These are phyloP conservation scores for Vitis riparia DNA, from an alignment of 164 flowering plant species.

Conservation along the genomic window DNA sequence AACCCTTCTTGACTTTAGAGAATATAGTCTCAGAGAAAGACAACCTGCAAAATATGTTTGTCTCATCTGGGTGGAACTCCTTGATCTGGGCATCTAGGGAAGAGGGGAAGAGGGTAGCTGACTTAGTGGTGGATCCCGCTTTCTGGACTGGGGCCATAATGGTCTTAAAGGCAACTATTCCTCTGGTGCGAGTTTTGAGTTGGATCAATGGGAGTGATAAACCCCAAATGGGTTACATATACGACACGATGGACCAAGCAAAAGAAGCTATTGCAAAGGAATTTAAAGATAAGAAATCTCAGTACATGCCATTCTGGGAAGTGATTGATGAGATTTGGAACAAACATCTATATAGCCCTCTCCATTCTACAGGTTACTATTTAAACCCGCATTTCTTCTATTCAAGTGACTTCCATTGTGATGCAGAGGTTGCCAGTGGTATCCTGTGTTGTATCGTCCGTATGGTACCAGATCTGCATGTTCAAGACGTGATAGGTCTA, in stretches of 20 bases:
- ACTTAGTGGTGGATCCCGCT: constrained; percentile 31
- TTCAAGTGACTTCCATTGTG: constrained; percentile 41
- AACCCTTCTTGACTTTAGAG: constrained; percentile 40
- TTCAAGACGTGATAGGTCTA: constrained; percentile 29
- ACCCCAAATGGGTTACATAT: constrained; percentile 52
- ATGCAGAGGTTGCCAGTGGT: constrained; percentile 59
- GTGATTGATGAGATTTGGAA: constrained; percentile 69
- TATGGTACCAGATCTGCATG: constrained; percentile 28
- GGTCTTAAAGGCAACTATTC: constrained; percentile 46
- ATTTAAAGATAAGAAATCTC: constrained; percentile 26
- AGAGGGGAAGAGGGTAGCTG: constrained; percentile 36
- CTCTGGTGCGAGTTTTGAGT: constrained; percentile 44
- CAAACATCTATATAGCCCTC: constrained; percentile 54
- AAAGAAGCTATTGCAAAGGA: constrained; percentile 55
- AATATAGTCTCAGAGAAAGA: constrained; percentile 29
- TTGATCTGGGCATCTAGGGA: constrained; percentile 28
- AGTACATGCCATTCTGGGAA: constrained; percentile 47
- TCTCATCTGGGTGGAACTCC: constrained; percentile 34
- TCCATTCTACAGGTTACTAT: constrained; percentile 71
- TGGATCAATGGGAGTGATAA: constrained; percentile 27
- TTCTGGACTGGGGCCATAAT: constrained; percentile 50
- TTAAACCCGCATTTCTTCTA: constrained; percentile 56
- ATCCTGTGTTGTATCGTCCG: constrained; percentile 42
- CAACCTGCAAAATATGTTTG: constrained; percentile 32
- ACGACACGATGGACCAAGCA: constrained; percentile 70